A percentile compares a stretch with the other conserved stretches of the same genome.
These are phyloP conservation scores for Leishmania amazonensis DNA, from an alignment of 208 protist species.

Conservation along the genomic window DNA sequence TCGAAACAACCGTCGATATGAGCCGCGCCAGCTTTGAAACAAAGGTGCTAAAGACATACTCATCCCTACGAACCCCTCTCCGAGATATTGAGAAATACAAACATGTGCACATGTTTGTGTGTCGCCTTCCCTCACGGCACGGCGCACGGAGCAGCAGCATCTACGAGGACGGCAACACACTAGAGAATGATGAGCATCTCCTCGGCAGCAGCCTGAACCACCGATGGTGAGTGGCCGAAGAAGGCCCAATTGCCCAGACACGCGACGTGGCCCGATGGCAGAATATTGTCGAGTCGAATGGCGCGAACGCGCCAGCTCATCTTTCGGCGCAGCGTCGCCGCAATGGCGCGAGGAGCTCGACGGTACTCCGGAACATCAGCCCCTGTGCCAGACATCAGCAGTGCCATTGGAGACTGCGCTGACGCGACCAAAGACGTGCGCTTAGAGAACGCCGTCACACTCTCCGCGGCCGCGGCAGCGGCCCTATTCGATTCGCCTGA, in stretches of 20 bases:
- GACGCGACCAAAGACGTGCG: neutral
- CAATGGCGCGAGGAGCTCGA: slow-evolving; percentile 43
- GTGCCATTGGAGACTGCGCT: neutral
- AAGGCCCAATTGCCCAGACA: slow-evolving; percentile 53
- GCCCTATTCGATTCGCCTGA: neutral
- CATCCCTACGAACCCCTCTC: neutral
- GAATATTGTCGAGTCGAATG: slow-evolving; percentile 40
- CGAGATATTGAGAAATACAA: neutral
- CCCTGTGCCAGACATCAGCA: neutral
- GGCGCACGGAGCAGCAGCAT: neutral
- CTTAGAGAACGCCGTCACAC: neutral
- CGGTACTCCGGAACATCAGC: slow-evolving; percentile 24
- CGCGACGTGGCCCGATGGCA: slow-evolving; percentile 57
- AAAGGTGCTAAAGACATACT: neutral
- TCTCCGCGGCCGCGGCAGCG: neutral
- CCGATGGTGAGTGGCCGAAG: slow-evolving; percentile 31
- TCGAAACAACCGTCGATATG: neutral
- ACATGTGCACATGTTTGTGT: neutral
- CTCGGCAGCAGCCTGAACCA: slow-evolving; percentile 52
- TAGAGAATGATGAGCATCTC: slow-evolving; percentile 46
- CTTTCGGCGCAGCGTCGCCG: slow-evolving; percentile 38
- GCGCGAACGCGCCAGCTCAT: slow-evolving; percentile 66
- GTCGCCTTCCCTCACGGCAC: neutral
- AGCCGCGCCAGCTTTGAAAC: neutral
- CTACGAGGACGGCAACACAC: neutral